Base-by-base conservation (phyloP, 164 flowering plant genomes). In the Nelumbo lutea region DNA sequence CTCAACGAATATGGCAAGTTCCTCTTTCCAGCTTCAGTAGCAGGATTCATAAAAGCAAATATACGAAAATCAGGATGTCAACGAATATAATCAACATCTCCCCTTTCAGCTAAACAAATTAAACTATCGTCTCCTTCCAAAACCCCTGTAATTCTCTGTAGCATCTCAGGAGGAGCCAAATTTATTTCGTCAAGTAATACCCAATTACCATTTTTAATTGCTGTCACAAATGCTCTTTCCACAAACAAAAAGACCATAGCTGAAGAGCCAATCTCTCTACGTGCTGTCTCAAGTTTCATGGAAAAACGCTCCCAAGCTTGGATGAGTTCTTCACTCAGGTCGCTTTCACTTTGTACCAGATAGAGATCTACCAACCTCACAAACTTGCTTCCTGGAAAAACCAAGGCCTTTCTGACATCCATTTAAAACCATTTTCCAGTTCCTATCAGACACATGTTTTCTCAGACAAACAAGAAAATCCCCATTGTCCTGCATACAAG, bases 11-110 rank as follows among this genome's bases (percentile, higher is more conserved):
- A 76, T 1, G 97, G 93, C 73, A 96, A 75, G 67, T 96, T 96
- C 52, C 91, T 77, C 82, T 96, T 96, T 60, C 99, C 98, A 71
- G 96, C 94, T 87, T 96, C 99, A 61, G 93, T 96, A 62, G 99
- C 99, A 70, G 99, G 99, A 83, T 96, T 96, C 99, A 96, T 96
- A 75, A 98, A 92, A 3, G 96, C 97, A 85, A 96, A 96, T 65
- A 96, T 65, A 44, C 96, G 98, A 62, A 96, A 96, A 71, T 82
- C 77, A 27, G 90, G 88, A 83, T 96, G 93, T 61, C 99, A 85
- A 13, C 51, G 42, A 38, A 96, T 79, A 79, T 82, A 79, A 62
- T 79, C 78, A 38, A 81, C 74, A 80, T 93, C 99, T 45, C 99
- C 99, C 76, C 91, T 85, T 79, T 96, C 99, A 60, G 93, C 83